Base-by-base conservation (phyloP, 2,329 filamentous ascomycete species). In the Penicillium freii region DNA sequence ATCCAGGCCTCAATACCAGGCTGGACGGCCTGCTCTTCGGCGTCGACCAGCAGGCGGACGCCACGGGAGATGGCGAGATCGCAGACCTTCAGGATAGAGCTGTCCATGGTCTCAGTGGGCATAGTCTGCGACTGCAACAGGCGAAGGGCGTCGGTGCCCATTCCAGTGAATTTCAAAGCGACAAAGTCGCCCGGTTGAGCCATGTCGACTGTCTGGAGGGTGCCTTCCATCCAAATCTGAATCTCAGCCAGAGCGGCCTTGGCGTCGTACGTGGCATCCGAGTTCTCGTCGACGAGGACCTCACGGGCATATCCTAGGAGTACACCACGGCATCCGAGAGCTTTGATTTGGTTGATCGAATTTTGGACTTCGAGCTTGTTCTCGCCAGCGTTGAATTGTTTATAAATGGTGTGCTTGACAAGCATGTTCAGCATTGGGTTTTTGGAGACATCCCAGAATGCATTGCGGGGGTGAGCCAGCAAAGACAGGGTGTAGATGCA, bases 401-500 rank as follows among this genome's bases (percentile, higher is more conserved):
- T 78, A 63, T 84, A 84, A 17, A 84, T 73, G 9, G 80, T 72
- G 49, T 77, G 75, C 61, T 78, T 78, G 27, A 80, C 68, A 4
- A 80, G 66, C 48, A 74, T 69, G 43, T 78, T 75, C 11, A 84
- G 65, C 4, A 82, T 19, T 1, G 73, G 73, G 62, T 82, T 82
- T 17, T 72, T 74, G 51, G 82, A 79, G 0, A 81, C 78, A 60
- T 81, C 78, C 33, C 81, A 68, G 1, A 82, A 51, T 1, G 71
- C 55, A 0, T 73, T 77, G 54, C 75, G 76, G 6, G 78, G 80
- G 50, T 78, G 73, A 1, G 77, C 75, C 51, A 81, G 82, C 25
- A 82, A 73, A 7, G 81, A 84, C 73, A 96, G 89, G 49, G 89
- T 77, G 57, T 81, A 82, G 53, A 95, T 82, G 40, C 88, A 93